phyloP scores from a whole-genome alignment of 2,329 filamentous ascomycete genomes.

The Rutstroemia sp. region DNA sequence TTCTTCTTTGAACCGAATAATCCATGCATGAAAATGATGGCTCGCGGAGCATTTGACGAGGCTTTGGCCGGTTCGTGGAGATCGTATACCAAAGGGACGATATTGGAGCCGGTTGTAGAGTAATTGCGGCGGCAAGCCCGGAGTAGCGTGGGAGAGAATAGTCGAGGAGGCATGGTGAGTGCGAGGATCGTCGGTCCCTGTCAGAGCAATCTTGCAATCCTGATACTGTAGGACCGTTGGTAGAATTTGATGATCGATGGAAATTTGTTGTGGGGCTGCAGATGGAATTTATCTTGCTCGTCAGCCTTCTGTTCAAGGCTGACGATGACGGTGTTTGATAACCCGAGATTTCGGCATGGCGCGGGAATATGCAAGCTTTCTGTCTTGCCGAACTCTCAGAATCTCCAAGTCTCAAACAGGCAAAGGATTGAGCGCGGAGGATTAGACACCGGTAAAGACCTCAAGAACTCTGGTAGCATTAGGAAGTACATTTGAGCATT shows the following conservation, averaged over 20 bases:
- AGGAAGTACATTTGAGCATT: too few species aligned
- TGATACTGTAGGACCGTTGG: neutral
- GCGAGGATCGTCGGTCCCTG: neutral
- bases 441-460: too few species aligned
- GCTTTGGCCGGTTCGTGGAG: conserved; percentile 53
- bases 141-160: conserved; percentile 3
- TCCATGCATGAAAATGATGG: conserved; percentile 86
- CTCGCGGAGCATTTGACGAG: conserved; percentile 39
- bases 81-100: conserved; percentile 50
- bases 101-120: conserved; percentile 4
- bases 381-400: too few species aligned
- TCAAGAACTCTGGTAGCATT: too few species aligned
- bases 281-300: neutral
- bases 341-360: neutral
- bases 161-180: conserved; percentile 14
- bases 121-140: conserved; percentile 11
- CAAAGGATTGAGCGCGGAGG: too few species aligned
- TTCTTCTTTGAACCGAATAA: conserved; percentile 95
- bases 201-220: neutral
- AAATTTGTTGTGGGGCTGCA: conserved; percentile 1
- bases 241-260: neutral
- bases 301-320: conserved; percentile 1
- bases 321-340: neutral
- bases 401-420: too few species aligned
- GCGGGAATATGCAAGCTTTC: neutral